Evolutionary conservation across 2,329 filamentous ascomycete species (phyloP), one percentile per base, ranked within the genome.

Genomic region (Sporothrix brunneoviolacea): DNA sequence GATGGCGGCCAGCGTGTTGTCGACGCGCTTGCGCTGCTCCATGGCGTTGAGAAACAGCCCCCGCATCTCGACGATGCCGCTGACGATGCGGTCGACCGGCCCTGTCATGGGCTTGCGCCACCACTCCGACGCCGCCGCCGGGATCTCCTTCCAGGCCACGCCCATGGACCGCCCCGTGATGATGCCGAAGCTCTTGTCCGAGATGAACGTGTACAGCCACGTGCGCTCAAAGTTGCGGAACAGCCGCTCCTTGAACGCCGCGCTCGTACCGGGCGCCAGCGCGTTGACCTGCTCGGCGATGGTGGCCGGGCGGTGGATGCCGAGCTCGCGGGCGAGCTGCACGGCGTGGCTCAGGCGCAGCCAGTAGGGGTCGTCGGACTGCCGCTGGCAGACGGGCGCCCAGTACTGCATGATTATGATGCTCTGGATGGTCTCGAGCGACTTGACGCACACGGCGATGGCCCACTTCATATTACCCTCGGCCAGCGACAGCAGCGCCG

Each of bases 381-480:
- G 58, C 9, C 42, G 50, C 35, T 54, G 50, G 43, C 54, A 51
- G 18, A 56, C 30, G 3, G 58, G 58, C 4, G 58, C 56, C 59
- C 59, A 61, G 48, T 60, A 60, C 27, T 59, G 55, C 54, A 59
- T 54, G 30, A 54, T 48, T 21, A 61, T 51, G 19, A 61, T 61
- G 19, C 54, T 53, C 53, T 61, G 60, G 30, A 60, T 54, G 22
- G 54, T 58, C 54, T 61, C 59, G 24, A 61, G 47, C 10, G 55
- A 56, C 42, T 58, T 61, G 41, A 61, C 58, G 24, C 57, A 59
- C 9, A 56, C 50, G 22, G 59, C 59, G 33, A 61, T 61, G 12
- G 57, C 57, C 60, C 60, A 61, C 33, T 58, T 57, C 48, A 61
- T 55, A 51, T 58, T 59, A 13, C 45, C 54, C 47, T 60, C 57